Evolutionary conservation across 1,139 yeast genomes (phyloP), one percentile per base, ranked within the genome.

Genomic region (Scheffersomyces lignicola): DNA sequence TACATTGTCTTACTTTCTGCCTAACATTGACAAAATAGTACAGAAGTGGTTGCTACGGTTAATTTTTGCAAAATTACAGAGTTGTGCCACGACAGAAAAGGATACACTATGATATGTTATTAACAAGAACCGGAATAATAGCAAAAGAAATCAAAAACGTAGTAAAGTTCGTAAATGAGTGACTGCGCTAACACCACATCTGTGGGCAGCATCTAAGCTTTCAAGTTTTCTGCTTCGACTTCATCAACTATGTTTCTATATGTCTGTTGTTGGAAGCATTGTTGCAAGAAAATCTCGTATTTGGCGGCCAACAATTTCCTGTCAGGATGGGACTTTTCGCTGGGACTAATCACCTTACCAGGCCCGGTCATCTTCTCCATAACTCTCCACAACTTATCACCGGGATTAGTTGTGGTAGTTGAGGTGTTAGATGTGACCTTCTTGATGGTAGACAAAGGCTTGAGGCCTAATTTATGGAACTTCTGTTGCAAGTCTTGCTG

Each of bases 301-400:
- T 92, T 92, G 28, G 82, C 86, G 42, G 73, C 64, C 54, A 92
- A 72, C 42, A 92, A 70, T 49, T 69, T 70, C 51, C 89, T 71
- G 57, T 87, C 95, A 1, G 86, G 80, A 40, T 76, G 74, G 28
- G 62, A 62, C 7, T 54, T 62, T 10, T 73, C 65, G 20, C 79
- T 65, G 6, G 97, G 97, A 43, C 68, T 58, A 31, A 92, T 84
- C 13, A 82, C 87, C 46, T 73, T 74, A 35, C 96, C 97, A 11
- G 83, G 78, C 12, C 95, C 92, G 3, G 96, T 85, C 70, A 89
- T 73, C 44, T 75, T 73, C 47, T 76, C 76, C 98, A 92, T 92
- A 28, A 84, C 79, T 33, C 79, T 76, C 97, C 97, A 92, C 44
- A 92, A 68, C 42, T 68, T 73, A 43, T 76, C 78, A 18, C 83